Base-by-base conservation (phyloP, 1,284 basidiomycete species). In the Butyriboletus appendiculatus region DNA sequence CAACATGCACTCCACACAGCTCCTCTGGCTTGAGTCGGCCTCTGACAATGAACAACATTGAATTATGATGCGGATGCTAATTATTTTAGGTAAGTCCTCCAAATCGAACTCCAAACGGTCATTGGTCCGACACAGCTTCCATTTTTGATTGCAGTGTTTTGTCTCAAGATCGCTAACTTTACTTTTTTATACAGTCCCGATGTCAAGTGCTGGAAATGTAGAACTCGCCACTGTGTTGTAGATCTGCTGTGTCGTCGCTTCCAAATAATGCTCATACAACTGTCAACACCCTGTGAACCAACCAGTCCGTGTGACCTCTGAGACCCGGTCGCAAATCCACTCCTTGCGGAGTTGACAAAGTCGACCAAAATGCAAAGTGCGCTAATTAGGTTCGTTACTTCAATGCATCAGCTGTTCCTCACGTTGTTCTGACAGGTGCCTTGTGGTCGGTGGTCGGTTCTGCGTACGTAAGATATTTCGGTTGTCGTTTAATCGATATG, bases 401-500 rank as follows among this genome's bases (percentile, higher is more conserved):
- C 63, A 61, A 58, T 50, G 45, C 57, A 52, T 68, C 59, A 63
- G 50, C 57, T 45, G 46, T 57, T 56, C 70, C 65, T 72, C 66
- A 62, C 64, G 53, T 59, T 62, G 48, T 57, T 63, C 58, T 68
- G 60, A 63, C 65, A 72, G 59, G 62, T 61, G 66, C 60, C 70
- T 70, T 69, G 69, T 58, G 67, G 70, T 63, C 60, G 53, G 51
- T 62, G 59, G 52, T 55, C 52, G 43, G 65, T 58, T 56, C 50
- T 57, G 59, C 51, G 44, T 73, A 69, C 67, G 67, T 69, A 69
- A 73, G 55, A 68, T 52, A 63, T 68, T 57, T 72, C 68, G 69
- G 67, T 56, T 72, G 66, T 57, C 65, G 56, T 69, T 70, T 71
- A 71, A 71, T 69, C 71, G 67, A 69, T 68, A 67, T 71, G 63